phyloP scores from a whole-genome alignment of 768 basidiomycete genomes.

The Tulasnella sp. region DNA sequence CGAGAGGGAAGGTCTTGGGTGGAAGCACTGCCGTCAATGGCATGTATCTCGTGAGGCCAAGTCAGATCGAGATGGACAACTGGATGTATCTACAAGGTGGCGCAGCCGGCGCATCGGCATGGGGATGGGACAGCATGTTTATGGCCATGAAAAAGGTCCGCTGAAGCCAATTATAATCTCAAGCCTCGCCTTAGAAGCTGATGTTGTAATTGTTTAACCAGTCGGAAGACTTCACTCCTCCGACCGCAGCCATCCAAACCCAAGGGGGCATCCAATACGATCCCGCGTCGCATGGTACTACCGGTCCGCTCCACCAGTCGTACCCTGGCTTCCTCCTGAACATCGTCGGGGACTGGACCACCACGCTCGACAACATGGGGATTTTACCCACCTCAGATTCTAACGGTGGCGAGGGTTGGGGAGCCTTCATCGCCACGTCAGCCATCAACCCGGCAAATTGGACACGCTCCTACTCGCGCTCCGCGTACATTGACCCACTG shows the following conservation, averaged over 20 bases:
- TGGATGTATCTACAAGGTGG: slow-evolving; percentile 31
- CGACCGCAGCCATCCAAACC: slow-evolving; percentile 31
- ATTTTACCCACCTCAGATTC: slow-evolving; percentile 33
- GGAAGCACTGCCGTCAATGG: slow-evolving; percentile 62
- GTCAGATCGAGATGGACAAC: slow-evolving; percentile 36
- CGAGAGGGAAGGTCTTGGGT: slow-evolving; percentile 51
- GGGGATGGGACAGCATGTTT: slow-evolving; percentile 40
- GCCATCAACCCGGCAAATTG: slow-evolving; percentile 52
- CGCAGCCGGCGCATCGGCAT: slow-evolving; percentile 20
- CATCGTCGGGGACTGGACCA: slow-evolving; percentile 45
- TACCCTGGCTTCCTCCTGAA: slow-evolving; percentile 45
- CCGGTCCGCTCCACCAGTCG: slow-evolving; percentile 38
- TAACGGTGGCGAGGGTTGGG: slow-evolving; percentile 38
- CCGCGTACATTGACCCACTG: slow-evolving; percentile 53
- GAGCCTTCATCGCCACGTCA: slow-evolving; percentile 44
- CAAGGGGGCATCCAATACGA: slow-evolving; percentile 38
- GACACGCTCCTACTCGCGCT: slow-evolving; percentile 54
- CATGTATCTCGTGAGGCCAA: slow-evolving; percentile 51
- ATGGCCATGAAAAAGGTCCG: slow-evolving; percentile 31
- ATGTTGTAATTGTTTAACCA: neutral
- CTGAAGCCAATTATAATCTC: too few species aligned
- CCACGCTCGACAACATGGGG: slow-evolving; percentile 37
- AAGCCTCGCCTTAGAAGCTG: neutral
- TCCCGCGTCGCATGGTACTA: slow-evolving; percentile 37
- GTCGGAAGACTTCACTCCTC: slow-evolving; percentile 47